Conservation (phyloP, 345 rosid genomes). For the Euphorbia tirucalli region DNA sequence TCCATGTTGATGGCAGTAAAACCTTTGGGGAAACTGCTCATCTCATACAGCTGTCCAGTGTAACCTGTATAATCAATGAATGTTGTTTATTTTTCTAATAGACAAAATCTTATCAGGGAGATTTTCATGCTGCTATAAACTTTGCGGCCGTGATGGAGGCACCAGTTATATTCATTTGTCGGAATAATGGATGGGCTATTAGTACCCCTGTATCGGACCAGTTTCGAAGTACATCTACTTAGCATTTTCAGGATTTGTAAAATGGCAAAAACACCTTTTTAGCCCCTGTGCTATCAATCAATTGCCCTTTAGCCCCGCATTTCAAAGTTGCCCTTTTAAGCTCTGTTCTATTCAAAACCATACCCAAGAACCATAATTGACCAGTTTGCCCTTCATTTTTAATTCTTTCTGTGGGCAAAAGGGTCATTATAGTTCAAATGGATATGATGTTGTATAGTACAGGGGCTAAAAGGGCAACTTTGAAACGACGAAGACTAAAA, state of each 20-base stretch:
- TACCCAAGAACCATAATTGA: too few species aligned
- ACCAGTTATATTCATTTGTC: conserved; percentile 76
- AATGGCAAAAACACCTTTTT: too few species aligned
- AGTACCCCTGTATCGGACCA: conserved; percentile 80
- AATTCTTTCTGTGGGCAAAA: too few species aligned
- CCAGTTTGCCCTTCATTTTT: too few species aligned
- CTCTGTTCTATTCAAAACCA: too few species aligned
- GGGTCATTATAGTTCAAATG: too few species aligned
- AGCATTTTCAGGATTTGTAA: conserved; percentile 7
- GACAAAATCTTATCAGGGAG: conserved; percentile 52
- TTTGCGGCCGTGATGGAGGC: conserved; percentile 79
- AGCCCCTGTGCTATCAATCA: too few species aligned
- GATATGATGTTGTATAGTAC: too few species aligned
- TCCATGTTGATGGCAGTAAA: background rate
- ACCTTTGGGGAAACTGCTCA: background rate
- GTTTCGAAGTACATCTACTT: conserved; percentile 65
- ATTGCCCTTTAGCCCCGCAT: too few species aligned
- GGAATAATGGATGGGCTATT: conserved; percentile 93
- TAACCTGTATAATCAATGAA: background rate
- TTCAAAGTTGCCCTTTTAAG: too few species aligned
- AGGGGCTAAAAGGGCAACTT: too few species aligned
- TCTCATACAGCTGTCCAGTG: background rate
- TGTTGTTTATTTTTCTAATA: conserved; percentile 18
- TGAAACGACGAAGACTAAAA: too few species aligned
- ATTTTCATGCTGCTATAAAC: conserved; percentile 73